Evolutionary conservation across 768 basidiomycete genomes (phyloP), one percentile per base, ranked within the genome.

Genomic region (Pleurotus cornucopiae): DNA sequence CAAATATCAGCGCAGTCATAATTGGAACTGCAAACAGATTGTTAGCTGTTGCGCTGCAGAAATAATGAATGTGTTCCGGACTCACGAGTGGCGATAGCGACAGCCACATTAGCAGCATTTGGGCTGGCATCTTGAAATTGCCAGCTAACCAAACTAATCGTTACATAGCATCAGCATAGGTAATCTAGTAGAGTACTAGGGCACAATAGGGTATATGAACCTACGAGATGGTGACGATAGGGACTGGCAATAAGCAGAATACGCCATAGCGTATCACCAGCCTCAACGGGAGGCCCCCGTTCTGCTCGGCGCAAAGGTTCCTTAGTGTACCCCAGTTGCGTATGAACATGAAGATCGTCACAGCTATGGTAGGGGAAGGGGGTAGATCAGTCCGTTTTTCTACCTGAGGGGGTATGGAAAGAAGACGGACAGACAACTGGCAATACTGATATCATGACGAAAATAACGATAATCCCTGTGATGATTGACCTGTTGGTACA

Each of bases 201-300:
- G n/a, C 11, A 34, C 39, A 20, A 20, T 1, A 4, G 25, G 11
- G 38, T 21, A 21, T 18, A 53, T 21, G 20, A 16, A 23, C 51
- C 5, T 41, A 53, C 51, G 51, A 40, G 4, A 43, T 53, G 5
- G 51, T 53, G 18, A 53, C 51, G 21, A 53, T 53, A 12, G 57
- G 54, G 14, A 59, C 4, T 12, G 39, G 56, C 6, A 60, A 52
- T 4, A 61, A 14, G 13, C 59, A 58, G 34, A 62, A 60, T 1
- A 62, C n/a, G 16, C 40, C 18, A 14, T 64, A 57, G n/a, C 64
- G 64, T 45, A 66, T 53, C 18, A 63, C 44, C 59, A 61, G 60
- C 11, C 63, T 56, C 5, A 49, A 37, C 12, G 61, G 58, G 7
- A 65, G 47, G 12, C 44, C 53, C 13, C 47, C 18, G 21, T 26